phyloP scores from a whole-genome alignment of 1,284 basidiomycete species.

The Ustilago tritici region DNA sequence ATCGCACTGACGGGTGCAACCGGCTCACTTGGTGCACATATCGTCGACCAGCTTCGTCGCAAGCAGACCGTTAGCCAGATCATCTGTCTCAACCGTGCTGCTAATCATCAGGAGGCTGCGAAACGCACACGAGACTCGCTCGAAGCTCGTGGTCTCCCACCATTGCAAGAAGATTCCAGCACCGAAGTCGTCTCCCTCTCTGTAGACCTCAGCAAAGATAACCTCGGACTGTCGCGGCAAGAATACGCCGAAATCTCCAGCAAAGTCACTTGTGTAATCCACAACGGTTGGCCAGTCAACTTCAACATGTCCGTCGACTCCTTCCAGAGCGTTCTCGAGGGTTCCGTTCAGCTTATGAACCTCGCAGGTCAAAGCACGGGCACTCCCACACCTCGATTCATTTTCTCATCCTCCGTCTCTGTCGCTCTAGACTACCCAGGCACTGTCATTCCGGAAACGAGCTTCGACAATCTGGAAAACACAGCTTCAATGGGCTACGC shows the following conservation, averaged over 20 bases:
- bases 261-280: conserved; percentile 41
- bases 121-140: conserved; percentile 37
- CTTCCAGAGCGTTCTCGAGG: conserved; percentile 69
- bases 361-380: conserved; percentile 72
- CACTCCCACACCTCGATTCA: conserved; percentile 72
- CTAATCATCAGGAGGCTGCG: conserved; percentile 33
- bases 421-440: conserved; percentile 67
- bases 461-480: conserved; percentile 70
- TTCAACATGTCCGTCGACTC: conserved; percentile 53
- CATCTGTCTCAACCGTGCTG: conserved; percentile 43
- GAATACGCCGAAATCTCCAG: conserved; percentile 21
- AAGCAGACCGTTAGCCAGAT: conserved; percentile 26
- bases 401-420: conserved; percentile 76
- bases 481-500: conserved; percentile 75
- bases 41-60: conserved; percentile 41
- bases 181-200: conserved; percentile 23
- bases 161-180: neutral
- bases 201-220: conserved; percentile 22
- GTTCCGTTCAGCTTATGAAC: conserved; percentile 74
- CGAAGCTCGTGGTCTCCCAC: conserved; percentile 18
- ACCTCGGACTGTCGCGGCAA: conserved; percentile 28
- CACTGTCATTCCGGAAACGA: conserved; percentile 70
- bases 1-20: conserved; percentile 56
- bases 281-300: conserved; percentile 61
- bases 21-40: conserved; percentile 53